Conservation (phyloP, 2,329 filamentous ascomycete genomes). For the Xylaria sp. region DNA sequence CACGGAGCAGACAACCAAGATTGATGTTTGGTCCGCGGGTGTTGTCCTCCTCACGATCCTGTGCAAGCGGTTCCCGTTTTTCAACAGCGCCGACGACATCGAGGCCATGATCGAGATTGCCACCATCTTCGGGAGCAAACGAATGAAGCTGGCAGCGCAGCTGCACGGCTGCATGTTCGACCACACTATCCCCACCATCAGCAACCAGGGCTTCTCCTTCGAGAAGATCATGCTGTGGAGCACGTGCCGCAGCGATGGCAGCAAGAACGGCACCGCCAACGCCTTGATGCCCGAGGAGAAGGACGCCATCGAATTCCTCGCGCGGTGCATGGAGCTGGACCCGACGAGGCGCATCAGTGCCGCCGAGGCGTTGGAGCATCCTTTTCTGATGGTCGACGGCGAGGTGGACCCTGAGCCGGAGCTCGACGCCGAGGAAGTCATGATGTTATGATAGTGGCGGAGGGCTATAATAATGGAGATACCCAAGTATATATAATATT, state of each 20-base stretch:
- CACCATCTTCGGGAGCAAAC: constrained; percentile 85
- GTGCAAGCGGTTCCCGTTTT: constrained; percentile 92
- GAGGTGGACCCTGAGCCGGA: constrained; percentile 36
- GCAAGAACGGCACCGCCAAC: constrained; percentile 55
- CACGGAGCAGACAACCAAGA: constrained; percentile 89
- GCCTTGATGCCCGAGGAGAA: constrained; percentile 70
- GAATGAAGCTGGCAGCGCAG: constrained; percentile 82
- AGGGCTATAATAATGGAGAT: constrained; percentile 9
- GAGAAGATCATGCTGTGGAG: constrained; percentile 97
- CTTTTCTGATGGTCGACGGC: constrained; percentile 62
- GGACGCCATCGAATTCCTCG: constrained; percentile 74
- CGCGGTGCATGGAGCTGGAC: constrained; percentile 76
- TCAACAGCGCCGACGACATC: constrained; percentile 97
- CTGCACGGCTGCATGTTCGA: constrained; percentile 93
- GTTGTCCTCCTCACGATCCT: constrained; percentile 97
- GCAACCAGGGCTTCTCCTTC: constrained; percentile 80
- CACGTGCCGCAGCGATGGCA: constrained; percentile 73
- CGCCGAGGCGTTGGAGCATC: constrained; percentile 73
- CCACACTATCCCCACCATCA: constrained; percentile 89
- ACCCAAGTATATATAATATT: constrained; percentile 22
- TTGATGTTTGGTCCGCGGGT: constrained; percentile 96
- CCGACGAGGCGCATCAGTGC: constrained; percentile 76
- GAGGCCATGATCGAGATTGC: constrained; percentile 98
- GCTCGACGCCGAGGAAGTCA: constrained; percentile 42
- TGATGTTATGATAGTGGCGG: constrained; percentile 44